Conservation (phyloP, 176 grass and related monocot species). For the Canna indica region DNA sequence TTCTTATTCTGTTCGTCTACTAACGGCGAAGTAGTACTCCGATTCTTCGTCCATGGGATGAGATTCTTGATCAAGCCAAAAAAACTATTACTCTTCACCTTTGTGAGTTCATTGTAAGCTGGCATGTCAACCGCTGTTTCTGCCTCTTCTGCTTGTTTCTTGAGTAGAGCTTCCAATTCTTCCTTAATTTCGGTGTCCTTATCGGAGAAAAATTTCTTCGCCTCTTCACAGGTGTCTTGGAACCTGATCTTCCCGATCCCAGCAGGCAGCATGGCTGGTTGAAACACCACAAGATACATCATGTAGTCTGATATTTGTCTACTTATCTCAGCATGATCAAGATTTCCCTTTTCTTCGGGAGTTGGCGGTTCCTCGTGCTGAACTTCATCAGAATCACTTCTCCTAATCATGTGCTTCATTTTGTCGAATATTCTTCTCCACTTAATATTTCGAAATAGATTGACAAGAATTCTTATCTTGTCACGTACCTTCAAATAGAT, state of each 20-base stretch:
- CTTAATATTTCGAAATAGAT: too few relatives aligned
- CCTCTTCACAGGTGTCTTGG: slow-evolving; percentile 39
- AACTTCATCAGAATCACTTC: too few relatives aligned
- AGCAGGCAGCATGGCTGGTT: slow-evolving; percentile 37
- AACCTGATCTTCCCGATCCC: slow-evolving; percentile 46
- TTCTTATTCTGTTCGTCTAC: not conserved
- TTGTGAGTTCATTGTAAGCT: too few relatives aligned
- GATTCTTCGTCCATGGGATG: not conserved
- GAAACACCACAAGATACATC: slow-evolving; percentile 34
- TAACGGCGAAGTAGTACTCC: not conserved
- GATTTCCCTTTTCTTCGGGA: not conserved
- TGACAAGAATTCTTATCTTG: too few relatives aligned
- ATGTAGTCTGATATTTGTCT: slow-evolving; percentile 29
- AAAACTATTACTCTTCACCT: too few relatives aligned
- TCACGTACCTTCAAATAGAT: too few relatives aligned
- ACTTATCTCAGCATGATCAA: not conserved
- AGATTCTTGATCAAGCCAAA: not conserved
- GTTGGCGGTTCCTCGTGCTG: not conserved
- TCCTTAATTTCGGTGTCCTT: not conserved
- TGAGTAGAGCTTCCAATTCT: too few relatives aligned
- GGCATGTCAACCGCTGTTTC: too few relatives aligned
- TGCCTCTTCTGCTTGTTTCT: too few relatives aligned
- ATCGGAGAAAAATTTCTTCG: slow-evolving; percentile 32
- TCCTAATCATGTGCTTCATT: too few relatives aligned
- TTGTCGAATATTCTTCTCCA: too few relatives aligned